Conservation (phyloP, 208 protist genomes). For the Wallacemonas collosoma region DNA sequence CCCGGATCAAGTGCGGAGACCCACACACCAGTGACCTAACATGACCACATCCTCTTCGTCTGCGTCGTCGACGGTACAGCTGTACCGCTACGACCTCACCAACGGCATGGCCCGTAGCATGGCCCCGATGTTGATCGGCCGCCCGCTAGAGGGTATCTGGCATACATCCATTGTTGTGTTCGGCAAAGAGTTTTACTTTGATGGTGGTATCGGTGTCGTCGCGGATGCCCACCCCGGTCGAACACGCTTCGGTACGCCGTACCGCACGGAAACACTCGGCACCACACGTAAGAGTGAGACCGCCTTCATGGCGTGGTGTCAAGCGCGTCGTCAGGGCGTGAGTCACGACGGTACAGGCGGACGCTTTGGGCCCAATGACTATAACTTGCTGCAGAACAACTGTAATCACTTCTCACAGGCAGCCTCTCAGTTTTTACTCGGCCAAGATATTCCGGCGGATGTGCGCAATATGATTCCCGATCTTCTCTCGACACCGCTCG, state of each 20-base stretch:
- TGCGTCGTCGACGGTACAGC: conserved; percentile 45
- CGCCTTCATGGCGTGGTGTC: conserved; percentile 63
- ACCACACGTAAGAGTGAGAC: conserved; percentile 53
- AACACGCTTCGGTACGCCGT: conserved; percentile 85
- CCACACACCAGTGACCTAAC: not conserved
- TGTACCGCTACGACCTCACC: conserved; percentile 95
- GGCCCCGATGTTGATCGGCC: conserved; percentile 78
- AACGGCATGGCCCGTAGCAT: conserved; percentile 86
- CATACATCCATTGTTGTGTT: conserved; percentile 94
- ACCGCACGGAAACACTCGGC: conserved; percentile 60
- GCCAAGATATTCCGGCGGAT: conserved; percentile 59
- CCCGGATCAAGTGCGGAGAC: no score
- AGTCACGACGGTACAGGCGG: conserved; percentile 28
- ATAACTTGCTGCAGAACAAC: conserved; percentile 91
- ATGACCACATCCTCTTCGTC: conserved; percentile 2
- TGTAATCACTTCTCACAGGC: conserved; percentile 95
- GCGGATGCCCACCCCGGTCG: conserved; percentile 35
- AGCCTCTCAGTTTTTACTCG: conserved; percentile 71
- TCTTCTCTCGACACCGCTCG: conserved; percentile 80
- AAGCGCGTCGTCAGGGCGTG: not conserved
- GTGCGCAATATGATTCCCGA: conserved; percentile 77
- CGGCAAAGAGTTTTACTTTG: conserved; percentile 93
- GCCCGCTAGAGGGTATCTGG: conserved; percentile 92
- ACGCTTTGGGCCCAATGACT: conserved; percentile 78
- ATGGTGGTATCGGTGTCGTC: conserved; percentile 85